A percentile compares a stretch with the other conserved stretches of the same genome.
phyloP scores from a whole-genome alignment of 345 rosid species.

The Eucalyptus tenuipes region DNA sequence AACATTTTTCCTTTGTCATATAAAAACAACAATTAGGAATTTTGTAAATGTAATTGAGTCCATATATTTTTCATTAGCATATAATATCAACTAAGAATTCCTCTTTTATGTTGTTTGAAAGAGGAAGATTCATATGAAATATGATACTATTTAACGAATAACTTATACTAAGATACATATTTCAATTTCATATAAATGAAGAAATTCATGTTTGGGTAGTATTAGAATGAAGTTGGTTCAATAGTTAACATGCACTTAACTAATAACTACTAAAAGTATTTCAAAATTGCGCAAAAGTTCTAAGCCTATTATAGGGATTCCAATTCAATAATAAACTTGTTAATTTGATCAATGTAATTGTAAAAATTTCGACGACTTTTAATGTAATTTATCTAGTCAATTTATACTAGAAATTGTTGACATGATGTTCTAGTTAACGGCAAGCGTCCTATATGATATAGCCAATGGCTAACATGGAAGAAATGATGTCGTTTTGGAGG shows the following conservation, averaged over 20 bases:
- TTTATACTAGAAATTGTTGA: background rate
- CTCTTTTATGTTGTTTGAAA: background rate
- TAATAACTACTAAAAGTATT: background rate
- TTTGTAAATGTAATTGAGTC: background rate
- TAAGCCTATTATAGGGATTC: background rate
- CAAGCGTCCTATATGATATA: fast-evolving
- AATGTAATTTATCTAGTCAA: background rate
- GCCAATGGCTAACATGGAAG: background rate
- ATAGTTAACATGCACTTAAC: background rate
- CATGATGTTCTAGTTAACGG: fast-evolving
- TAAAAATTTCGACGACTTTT: fast-evolving
- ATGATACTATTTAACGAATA: background rate
- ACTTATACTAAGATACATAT: background rate
- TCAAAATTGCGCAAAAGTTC: background rate
- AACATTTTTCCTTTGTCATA: background rate
- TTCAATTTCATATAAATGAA: background rate
- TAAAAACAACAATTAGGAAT: background rate
- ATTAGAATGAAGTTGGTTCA: background rate
- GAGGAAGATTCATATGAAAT: background rate
- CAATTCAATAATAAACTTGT: background rate
- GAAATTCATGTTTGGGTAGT: background rate
- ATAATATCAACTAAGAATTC: background rate
- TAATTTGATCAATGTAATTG: background rate
- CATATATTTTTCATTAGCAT: background rate
- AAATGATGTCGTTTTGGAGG: fast-evolving